These are phyloP conservation scores for Spathaspora hagerdaliae DNA, from an alignment of 805 yeast genomes.

Conservation along the genomic window DNA sequence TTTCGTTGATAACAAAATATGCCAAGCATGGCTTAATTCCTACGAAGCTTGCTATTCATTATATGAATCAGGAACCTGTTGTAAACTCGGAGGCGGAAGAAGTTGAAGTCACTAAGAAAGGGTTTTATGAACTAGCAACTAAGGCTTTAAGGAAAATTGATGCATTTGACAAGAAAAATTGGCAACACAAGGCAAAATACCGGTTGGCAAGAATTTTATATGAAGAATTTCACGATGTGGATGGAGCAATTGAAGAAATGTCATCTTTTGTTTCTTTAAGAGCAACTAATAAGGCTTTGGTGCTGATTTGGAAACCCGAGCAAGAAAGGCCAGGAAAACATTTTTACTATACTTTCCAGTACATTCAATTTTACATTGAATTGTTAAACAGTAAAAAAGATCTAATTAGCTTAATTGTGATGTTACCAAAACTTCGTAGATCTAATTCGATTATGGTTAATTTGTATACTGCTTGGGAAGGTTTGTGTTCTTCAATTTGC, in stretches of 20 bases:
- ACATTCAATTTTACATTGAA: constrained; percentile 59
- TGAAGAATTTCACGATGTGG: constrained; percentile 49
- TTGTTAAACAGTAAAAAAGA: constrained; percentile 53
- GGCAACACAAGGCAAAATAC: constrained; percentile 88
- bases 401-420: constrained; percentile 50
- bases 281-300: constrained; percentile 63
- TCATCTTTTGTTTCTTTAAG: constrained; percentile 59
- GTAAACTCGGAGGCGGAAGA: constrained; percentile 7
- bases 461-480: constrained; percentile 64
- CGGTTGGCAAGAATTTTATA: constrained; percentile 61
- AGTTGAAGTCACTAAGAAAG: constrained; percentile 7
- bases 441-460: constrained; percentile 73
- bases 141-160: constrained; percentile 45
- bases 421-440: constrained; percentile 73
- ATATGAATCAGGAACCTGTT: constrained; percentile 36
- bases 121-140: constrained; percentile 40
- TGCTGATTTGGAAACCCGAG: constrained; percentile 92
- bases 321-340: constrained; percentile 90
- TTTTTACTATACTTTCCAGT: constrained; percentile 70
- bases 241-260: constrained; percentile 63
- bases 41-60: constrained; percentile 32
- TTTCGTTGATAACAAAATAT: constrained; percentile 57
- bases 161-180: constrained; percentile 68
- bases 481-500: constrained; percentile 49
- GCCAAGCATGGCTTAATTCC: constrained; percentile 34